phyloP scores from a whole-genome alignment of 2,329 filamentous ascomycete genomes.

The Dryadomyces quercus-mongolicae region DNA sequence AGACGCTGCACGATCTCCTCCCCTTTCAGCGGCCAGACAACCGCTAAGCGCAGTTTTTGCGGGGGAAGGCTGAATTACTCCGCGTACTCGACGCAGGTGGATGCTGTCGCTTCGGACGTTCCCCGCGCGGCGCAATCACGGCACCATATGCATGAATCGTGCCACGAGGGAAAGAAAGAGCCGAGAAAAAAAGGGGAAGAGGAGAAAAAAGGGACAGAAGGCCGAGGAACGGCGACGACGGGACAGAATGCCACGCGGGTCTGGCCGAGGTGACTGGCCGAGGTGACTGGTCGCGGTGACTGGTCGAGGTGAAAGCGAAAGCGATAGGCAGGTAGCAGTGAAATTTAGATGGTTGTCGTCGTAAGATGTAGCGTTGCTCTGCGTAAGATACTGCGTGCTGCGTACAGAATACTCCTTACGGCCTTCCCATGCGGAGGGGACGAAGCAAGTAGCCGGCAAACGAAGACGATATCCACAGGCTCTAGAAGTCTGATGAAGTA shows the following conservation, averaged over 20 bases:
- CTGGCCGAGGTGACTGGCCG: too few species aligned
- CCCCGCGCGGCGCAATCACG: background rate
- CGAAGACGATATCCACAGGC: too few species aligned
- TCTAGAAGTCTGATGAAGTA: too few species aligned
- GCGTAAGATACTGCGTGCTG: too few species aligned
- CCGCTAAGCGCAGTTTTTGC: background rate
- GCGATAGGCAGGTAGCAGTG: background rate
- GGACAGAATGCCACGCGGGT: background rate
- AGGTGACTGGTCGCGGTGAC: too few species aligned
- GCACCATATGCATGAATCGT: background rate
- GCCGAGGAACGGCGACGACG: background rate
- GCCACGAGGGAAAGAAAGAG: background rate
- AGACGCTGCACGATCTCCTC: background rate
- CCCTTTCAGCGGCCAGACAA: background rate
- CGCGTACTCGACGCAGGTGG: background rate
- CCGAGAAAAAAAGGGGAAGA: background rate
- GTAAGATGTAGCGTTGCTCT: too few species aligned
- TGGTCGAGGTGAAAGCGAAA: too few species aligned
- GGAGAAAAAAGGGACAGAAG: background rate
- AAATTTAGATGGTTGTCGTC: background rate
- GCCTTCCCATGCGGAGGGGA: too few species aligned
- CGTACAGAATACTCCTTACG: too few species aligned
- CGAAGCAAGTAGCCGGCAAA: too few species aligned
- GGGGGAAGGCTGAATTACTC: conserved; percentile 1
- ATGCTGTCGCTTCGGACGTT: background rate